Evolutionary conservation across 345 rosid species (phyloP).

Genomic region (Luvunga scandens): DNA sequence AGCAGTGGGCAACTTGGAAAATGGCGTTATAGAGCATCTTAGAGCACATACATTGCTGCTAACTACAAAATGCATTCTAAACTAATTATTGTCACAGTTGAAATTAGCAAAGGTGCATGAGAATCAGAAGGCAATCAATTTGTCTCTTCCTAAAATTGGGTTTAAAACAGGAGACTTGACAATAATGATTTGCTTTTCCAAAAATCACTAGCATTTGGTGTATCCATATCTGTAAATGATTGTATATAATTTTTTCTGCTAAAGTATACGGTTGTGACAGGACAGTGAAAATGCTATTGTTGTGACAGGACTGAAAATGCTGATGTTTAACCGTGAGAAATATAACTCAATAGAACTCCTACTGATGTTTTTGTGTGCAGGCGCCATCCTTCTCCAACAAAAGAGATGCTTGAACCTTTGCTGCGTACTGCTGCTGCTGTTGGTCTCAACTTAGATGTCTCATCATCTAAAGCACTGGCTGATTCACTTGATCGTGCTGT

Average conservation of each 20-base stretch:
- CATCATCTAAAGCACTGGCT: conserved; percentile 95
- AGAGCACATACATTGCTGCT: neutral
- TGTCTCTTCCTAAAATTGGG: neutral
- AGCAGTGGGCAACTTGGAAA: neutral
- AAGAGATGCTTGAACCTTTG: conserved; percentile 97
- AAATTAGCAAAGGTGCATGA: neutral
- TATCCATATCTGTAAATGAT: neutral
- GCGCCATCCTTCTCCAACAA: conserved; percentile 96
- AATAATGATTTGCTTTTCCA: neutral
- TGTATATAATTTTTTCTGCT: neutral
- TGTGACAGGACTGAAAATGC: too few species aligned
- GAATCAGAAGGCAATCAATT: neutral
- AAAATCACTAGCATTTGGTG: neutral
- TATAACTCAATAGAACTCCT: neutral
- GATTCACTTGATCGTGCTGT: conserved; percentile 96
- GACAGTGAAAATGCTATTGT: neutral
- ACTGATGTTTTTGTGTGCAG: conserved; percentile 40
- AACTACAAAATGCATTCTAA: neutral
- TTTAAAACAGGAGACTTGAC: neutral
- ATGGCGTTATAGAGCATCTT: neutral
- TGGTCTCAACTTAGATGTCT: conserved; percentile 77
- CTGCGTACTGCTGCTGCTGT: conserved; percentile 89
- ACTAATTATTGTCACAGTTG: neutral
- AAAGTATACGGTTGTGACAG: neutral
- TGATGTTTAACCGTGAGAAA: conserved; percentile 1